Base-by-base conservation (phyloP, 2,329 filamentous ascomycete species). In the Sporothrix pallida region DNA sequence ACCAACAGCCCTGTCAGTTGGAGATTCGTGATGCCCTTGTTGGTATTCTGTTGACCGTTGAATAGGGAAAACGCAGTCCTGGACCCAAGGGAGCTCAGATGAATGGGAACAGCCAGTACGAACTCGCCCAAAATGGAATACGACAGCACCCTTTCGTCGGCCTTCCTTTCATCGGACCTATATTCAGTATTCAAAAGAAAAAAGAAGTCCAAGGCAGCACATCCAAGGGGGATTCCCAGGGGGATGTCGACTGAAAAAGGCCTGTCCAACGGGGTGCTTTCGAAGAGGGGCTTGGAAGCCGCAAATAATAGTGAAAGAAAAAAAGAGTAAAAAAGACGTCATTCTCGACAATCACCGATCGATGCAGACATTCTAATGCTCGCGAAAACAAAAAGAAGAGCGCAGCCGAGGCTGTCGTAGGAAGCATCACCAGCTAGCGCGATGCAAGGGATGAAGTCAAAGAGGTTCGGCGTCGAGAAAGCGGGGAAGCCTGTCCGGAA, bases 391-490 rank as follows among this genome's bases (percentile, higher is more conserved):
- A 37, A 37, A 37, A 37, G 31, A 37, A 37, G 31, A 37, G 31
- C 31, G 31, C 4, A 7, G 7, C 31, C 7, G 31, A 37, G 31
- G 31, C 4, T 37, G 31, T 37, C 31, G 31, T 37, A 37, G 31
- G 31, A 58, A 37, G 4, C 62, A 8, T 17, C 15, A 44, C 15
- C 60, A 9, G n/a, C 10, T 67, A 50, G 42, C 10, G 63, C 42
- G 7, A 67, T 67, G 63, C 63, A 67, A 67, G 63, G 63, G 63
- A 67, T 67, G 56, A 60, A 37, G 31, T 7, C 31, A 37, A 7
- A 4, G n/a, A 44, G 37, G 26, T 15, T 2, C 4, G n/a, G 56
- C 13, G 23, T 6, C 20, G 15, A 37, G n/a, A 23, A 42, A 65
- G 62, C 42, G 62, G 62, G n/a, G 42, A 26, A 42, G 42, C 62